Conservation (phyloP, 805 yeast species). For the Vanderwaltozyma verrucispora region DNA sequence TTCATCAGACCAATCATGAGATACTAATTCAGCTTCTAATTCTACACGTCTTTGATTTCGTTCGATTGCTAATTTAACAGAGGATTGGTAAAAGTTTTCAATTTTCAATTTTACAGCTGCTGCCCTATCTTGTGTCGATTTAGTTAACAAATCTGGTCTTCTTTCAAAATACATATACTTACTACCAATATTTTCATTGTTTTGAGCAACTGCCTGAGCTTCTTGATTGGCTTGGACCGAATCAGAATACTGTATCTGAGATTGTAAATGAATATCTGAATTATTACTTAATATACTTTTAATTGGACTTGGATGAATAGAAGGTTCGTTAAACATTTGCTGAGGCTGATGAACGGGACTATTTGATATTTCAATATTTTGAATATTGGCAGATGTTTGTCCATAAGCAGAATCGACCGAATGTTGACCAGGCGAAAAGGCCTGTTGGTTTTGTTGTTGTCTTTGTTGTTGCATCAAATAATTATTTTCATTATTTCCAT, state of each 20-base stretch:
- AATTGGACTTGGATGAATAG: slow-evolving; percentile 17
- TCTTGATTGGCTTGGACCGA: slow-evolving; percentile 19
- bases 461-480: neutral
- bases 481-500: neutral
- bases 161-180: slow-evolving; percentile 68
- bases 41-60: slow-evolving; percentile 86
- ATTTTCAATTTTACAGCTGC: slow-evolving; percentile 72
- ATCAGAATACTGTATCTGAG: slow-evolving; percentile 19
- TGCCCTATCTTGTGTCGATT: slow-evolving; percentile 69
- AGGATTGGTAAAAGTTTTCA: slow-evolving; percentile 76
- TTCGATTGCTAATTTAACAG: slow-evolving; percentile 88
- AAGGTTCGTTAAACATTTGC: slow-evolving; percentile 8
- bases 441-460: slow-evolving; percentile 8
- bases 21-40: slow-evolving; percentile 59
- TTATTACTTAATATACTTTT: slow-evolving; percentile 15
- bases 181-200: slow-evolving; percentile 8
- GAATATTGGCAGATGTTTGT: slow-evolving; percentile 1
- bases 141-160: slow-evolving; percentile 70
- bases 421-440: slow-evolving; percentile 22
- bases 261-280: slow-evolving; percentile 6
- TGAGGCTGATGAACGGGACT: slow-evolving; percentile 23
- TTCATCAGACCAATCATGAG: slow-evolving; percentile 73
- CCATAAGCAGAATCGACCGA: slow-evolving; percentile 21
- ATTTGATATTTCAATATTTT: slow-evolving; percentile 12
- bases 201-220: slow-evolving; percentile 23